These are phyloP conservation scores for Fusarium miscanthi DNA, from an alignment of 2,329 filamentous ascomycete species.

Conservation along the genomic window DNA sequence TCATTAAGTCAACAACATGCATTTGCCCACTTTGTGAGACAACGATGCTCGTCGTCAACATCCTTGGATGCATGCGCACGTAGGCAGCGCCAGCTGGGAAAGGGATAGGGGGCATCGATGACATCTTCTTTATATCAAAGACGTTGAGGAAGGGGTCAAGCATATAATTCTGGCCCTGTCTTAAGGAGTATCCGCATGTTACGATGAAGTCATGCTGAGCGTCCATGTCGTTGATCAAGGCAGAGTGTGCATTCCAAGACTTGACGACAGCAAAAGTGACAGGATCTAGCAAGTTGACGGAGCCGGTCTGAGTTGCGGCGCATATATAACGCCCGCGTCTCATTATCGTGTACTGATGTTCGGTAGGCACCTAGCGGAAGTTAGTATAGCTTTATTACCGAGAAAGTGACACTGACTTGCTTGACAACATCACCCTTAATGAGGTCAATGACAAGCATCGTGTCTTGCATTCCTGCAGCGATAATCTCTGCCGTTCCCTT, in stretches of 20 bases:
- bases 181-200: slow-evolving; percentile 91
- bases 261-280: slow-evolving; percentile 82
- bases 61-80: slow-evolving; percentile 94
- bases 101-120: slow-evolving; percentile 88
- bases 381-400: slow-evolving; percentile 43
- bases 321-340: slow-evolving; percentile 91
- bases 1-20: slow-evolving; percentile 95
- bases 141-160: slow-evolving; percentile 94
- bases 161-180: slow-evolving; percentile 78
- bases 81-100: slow-evolving; percentile 93
- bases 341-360: slow-evolving; percentile 89
- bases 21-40: slow-evolving; percentile 92
- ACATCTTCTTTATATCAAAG: slow-evolving; percentile 92
- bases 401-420: slow-evolving; percentile 57
- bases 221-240: slow-evolving; percentile 95
- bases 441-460: slow-evolving; percentile 82
- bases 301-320: slow-evolving; percentile 84
- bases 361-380: slow-evolving; percentile 69
- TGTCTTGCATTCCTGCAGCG: slow-evolving; percentile 85
- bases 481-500: slow-evolving; percentile 86
- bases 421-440: slow-evolving; percentile 78
- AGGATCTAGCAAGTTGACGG: slow-evolving; percentile 87
- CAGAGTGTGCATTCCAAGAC: slow-evolving; percentile 89
- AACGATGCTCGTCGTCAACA: slow-evolving; percentile 95
- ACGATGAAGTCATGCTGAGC: slow-evolving; percentile 94